phyloP scores from a whole-genome alignment of 2,329 filamentous ascomycete genomes.

The Aspergillus sp. region DNA sequence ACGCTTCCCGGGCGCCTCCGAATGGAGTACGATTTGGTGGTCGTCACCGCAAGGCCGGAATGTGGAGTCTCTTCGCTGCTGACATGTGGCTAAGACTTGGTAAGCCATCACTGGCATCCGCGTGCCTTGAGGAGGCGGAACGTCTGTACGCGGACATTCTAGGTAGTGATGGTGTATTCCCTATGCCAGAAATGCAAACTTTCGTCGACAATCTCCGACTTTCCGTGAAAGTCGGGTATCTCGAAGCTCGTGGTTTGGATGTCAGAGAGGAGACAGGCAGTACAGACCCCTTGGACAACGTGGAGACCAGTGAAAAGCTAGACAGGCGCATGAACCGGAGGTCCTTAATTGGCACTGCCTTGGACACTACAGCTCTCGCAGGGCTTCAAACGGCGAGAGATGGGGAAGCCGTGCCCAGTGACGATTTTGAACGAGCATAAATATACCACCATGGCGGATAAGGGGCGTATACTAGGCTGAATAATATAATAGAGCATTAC shows the following conservation, averaged over 20 bases:
- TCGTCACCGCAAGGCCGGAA: constrained; percentile 77
- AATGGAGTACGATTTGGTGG: constrained; percentile 68
- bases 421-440: constrained; percentile 50
- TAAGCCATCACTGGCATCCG: constrained; percentile 75
- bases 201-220: constrained; percentile 46
- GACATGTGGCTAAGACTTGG: constrained; percentile 79
- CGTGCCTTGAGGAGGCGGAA: constrained; percentile 70
- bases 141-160: constrained; percentile 51
- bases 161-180: constrained; percentile 40
- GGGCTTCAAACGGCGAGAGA: constrained; percentile 30
- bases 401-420: constrained; percentile 36
- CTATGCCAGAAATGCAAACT: constrained; percentile 54
- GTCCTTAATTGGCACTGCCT: constrained; percentile 53
- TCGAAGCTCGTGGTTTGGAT: constrained; percentile 43
- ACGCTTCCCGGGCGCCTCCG: constrained; percentile 68
- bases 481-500: constrained; percentile 22
- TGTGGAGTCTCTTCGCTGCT: constrained; percentile 82
- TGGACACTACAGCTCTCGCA: constrained; percentile 56
- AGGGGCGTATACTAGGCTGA: constrained; percentile 19
- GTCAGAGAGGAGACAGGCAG: constrained; percentile 30
- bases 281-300: constrained; percentile 31
- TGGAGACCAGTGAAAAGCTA: constrained; percentile 56
- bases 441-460: constrained; percentile 10
- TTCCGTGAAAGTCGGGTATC: constrained; percentile 44
- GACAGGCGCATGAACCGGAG: constrained; percentile 55